phyloP scores from a whole-genome alignment of 352 stramenopile species.

The Globisporangium polare region DNA sequence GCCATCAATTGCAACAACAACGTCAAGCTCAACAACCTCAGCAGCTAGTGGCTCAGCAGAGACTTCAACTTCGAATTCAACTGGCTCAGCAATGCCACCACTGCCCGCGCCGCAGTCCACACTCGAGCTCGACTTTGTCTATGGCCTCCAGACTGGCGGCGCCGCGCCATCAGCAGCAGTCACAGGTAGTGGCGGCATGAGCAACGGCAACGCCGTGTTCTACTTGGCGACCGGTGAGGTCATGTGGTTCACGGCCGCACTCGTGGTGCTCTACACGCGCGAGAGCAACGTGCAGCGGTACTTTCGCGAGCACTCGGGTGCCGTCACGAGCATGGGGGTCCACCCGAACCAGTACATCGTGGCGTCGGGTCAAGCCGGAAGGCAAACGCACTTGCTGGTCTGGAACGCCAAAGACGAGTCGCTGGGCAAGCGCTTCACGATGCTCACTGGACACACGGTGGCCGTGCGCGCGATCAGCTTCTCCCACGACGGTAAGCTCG shows the following conservation, averaged over 20 bases:
- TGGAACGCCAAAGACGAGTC: constrained; percentile 62
- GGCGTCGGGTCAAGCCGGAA: constrained; percentile 53
- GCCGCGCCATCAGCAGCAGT: constrained; percentile 6
- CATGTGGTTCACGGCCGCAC: constrained; percentile 52
- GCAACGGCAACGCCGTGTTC: constrained; percentile 41
- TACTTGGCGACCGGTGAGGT: constrained; percentile 60
- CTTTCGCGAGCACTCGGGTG: constrained; percentile 57
- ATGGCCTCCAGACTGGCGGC: constrained; percentile 45
- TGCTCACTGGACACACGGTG: constrained; percentile 48
- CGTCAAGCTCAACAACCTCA: not conserved
- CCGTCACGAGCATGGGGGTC: constrained; percentile 48
- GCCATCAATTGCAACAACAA: not conserved
- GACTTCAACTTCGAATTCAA: not conserved
- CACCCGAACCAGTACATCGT: constrained; percentile 63
- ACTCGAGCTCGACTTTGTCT: constrained; percentile 58
- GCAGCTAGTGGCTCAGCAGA: not conserved
- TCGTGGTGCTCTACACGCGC: constrained; percentile 61
- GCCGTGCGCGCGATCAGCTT: constrained; percentile 61
- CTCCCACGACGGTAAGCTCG: constrained; percentile 64
- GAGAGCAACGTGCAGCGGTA: constrained; percentile 46
- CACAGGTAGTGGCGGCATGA: constrained; percentile 13
- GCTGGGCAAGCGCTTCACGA: constrained; percentile 52
- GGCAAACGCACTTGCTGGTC: constrained; percentile 56
- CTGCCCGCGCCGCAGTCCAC: constrained; percentile 28
- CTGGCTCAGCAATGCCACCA: not conserved